Base-by-base conservation (phyloP, 2,329 filamentous ascomycete species). In the Fusarium coffeatum region DNA sequence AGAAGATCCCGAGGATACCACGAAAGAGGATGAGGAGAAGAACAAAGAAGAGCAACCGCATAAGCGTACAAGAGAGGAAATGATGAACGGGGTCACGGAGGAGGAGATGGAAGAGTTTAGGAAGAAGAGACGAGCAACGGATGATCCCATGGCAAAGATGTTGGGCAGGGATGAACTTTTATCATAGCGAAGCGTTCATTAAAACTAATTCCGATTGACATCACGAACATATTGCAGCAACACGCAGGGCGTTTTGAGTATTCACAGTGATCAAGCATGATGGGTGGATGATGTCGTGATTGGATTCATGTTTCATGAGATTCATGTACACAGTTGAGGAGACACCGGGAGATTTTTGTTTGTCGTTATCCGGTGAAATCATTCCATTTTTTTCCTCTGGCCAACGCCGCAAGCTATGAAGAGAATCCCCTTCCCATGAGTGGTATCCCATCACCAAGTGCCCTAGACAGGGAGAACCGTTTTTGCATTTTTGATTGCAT, bases 51-150 rank as follows among this genome's bases (percentile, higher is more conserved):
- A 68, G 10, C 76, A 73, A 42, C 76, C 79, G 28, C 92, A 90
- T 78, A 95, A 97, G 80, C 87, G 94, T 46, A 92, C 91, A 2
- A 82, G 93, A 30, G 89, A 92, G 58, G 92, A 97, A 77, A 90
- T 97, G 86, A 89, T 91, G 74, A 88, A 88, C 23, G 92, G 91
- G 2, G 86, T 96, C 15, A 90, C 90, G 0, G 93, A 97, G 76
- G 92, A 92, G 59, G 93, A 97, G 71, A 87, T 97, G 82, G 94
- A 98, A 61, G 89, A 91, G 64, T 97, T 97, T 78, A 88, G 93
- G 73, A 87, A 89, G 72, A 94, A 93, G 78, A 86, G 90, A 69
- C 87, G 89, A 54, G 89, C 88, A 28, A 89, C 90, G 1, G 88
- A 93, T 68, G 94, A 97, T 81, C 94, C 94, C 0, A 97, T 97